A percentile compares a stretch with the other conserved stretches of the same genome.
These are phyloP conservation scores for Neurospora sp. DNA, from an alignment of 2,329 filamentous ascomycete species.

Conservation along the genomic window DNA sequence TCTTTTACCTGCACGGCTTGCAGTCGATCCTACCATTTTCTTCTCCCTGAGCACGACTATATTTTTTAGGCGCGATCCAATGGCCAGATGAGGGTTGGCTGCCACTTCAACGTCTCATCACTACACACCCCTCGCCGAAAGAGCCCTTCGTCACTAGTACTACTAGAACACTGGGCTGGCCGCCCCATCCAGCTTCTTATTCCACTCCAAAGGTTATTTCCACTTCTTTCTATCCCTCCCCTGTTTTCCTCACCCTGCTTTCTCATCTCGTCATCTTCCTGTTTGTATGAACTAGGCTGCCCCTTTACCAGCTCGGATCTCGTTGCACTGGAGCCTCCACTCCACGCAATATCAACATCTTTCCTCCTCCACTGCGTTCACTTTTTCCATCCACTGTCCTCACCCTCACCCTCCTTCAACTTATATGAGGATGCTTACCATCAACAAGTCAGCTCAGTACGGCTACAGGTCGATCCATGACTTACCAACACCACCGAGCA, in stretches of 20 bases:
- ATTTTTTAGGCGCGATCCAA: conserved; percentile 23
- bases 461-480: conserved; percentile 53
- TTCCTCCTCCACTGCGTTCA: conserved; percentile 3
- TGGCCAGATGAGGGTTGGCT: conserved; percentile 36
- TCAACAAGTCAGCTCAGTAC: conserved; percentile 48
- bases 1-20: conserved; percentile 11
- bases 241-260: conserved; percentile 7
- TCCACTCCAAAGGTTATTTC: conserved; percentile 27
- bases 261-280: conserved; percentile 2
- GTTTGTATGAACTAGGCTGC: conserved; percentile 1
- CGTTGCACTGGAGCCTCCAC: background rate
- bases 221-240: conserved; percentile 18
- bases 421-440: conserved; percentile 47
- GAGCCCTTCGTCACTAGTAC: conserved; percentile 23
- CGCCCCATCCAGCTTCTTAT: conserved; percentile 35
- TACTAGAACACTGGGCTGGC: conserved; percentile 30
- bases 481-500: conserved; percentile 47
- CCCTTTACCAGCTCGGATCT: background rate
- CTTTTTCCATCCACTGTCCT: conserved; percentile 1
- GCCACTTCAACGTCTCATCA: conserved; percentile 31
- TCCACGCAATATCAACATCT: conserved; percentile 3
- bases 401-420: conserved; percentile 11
- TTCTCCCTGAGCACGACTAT: conserved; percentile 20
- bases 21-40: conserved; percentile 17
- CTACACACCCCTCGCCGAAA: conserved; percentile 29